These are phyloP conservation scores for Primulina eburnea DNA, from an alignment of 257 asterid genomes.

Conservation along the genomic window DNA sequence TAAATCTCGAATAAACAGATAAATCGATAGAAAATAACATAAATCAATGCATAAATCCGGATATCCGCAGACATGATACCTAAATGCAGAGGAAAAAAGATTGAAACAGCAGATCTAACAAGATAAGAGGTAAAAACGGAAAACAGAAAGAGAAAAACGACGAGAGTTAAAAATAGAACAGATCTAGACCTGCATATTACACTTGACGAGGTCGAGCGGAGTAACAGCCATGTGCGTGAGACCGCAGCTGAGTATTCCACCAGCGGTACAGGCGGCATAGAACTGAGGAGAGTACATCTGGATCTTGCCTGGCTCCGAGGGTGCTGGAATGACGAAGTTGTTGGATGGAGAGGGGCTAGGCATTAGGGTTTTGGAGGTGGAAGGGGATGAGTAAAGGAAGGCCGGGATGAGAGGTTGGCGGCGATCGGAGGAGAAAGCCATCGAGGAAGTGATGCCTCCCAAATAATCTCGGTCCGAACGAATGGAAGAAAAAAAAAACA, in stretches of 20 bases:
- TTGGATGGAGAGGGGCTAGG: slow-evolving; percentile 25
- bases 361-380: slow-evolving; percentile 37
- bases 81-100: too few species aligned
- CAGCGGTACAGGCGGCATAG: slow-evolving; percentile 82
- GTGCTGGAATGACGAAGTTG: slow-evolving; percentile 61
- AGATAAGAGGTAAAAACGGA: neutral
- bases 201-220: slow-evolving; percentile 95
- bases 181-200: slow-evolving; percentile 94
- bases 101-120: slow-evolving; percentile 26
- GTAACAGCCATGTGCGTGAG: slow-evolving; percentile 93
- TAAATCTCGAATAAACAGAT: too few species aligned
- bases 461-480: neutral
- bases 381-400: slow-evolving; percentile 55
- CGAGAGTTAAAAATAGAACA: neutral
- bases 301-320: slow-evolving; percentile 70
- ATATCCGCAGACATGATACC: too few species aligned
- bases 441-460: neutral
- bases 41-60: too few species aligned
- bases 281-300: slow-evolving; percentile 76
- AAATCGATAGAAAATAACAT: too few species aligned
- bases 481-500: too few species aligned
- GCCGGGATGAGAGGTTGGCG: slow-evolving; percentile 72
- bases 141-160: neutral
- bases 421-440: slow-evolving; percentile 49
- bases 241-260: slow-evolving; percentile 93